phyloP scores from a whole-genome alignment of 2,329 filamentous ascomycete genomes.

The Verticillium isaacii region DNA sequence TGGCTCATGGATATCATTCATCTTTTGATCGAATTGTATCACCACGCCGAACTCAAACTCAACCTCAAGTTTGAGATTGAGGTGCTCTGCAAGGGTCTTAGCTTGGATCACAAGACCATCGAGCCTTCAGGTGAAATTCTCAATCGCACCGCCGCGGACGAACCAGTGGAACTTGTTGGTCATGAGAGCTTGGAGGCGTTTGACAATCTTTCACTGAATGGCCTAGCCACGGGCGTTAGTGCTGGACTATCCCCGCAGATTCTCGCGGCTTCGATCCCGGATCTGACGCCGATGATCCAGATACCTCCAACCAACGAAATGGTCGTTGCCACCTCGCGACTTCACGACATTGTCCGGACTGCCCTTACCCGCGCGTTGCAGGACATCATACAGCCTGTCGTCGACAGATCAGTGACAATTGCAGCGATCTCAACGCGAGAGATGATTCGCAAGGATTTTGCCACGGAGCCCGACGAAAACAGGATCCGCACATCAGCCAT shows the following conservation, averaged over 20 bases:
- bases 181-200: conserved; percentile 74
- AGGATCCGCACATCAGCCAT: conserved; percentile 81
- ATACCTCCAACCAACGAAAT: conserved; percentile 79
- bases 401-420: conserved; percentile 96
- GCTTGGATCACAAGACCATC: conserved; percentile 87
- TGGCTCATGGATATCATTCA: conserved; percentile 97
- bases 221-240: conserved; percentile 62
- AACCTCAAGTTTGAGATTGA: conserved; percentile 99
- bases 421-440: conserved; percentile 95
- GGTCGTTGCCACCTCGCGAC: conserved; percentile 64
- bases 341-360: conserved; percentile 73
- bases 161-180: conserved; percentile 50
- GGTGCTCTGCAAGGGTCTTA: conserved; percentile 88
- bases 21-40: conserved; percentile 87
- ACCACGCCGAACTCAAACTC: conserved; percentile 87
- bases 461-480: conserved; percentile 85
- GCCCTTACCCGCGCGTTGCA: conserved; percentile 87
- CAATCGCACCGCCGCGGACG: conserved; percentile 52
- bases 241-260: conserved; percentile 72
- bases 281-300: conserved; percentile 72
- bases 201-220: conserved; percentile 75
- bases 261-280: conserved; percentile 76
- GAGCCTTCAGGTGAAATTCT: conserved; percentile 84
- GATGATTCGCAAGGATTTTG: conserved; percentile 94
- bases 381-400: conserved; percentile 96